These are phyloP conservation scores for Lentinula boryana DNA, from an alignment of 768 basidiomycete genomes.

Conservation along the genomic window DNA sequence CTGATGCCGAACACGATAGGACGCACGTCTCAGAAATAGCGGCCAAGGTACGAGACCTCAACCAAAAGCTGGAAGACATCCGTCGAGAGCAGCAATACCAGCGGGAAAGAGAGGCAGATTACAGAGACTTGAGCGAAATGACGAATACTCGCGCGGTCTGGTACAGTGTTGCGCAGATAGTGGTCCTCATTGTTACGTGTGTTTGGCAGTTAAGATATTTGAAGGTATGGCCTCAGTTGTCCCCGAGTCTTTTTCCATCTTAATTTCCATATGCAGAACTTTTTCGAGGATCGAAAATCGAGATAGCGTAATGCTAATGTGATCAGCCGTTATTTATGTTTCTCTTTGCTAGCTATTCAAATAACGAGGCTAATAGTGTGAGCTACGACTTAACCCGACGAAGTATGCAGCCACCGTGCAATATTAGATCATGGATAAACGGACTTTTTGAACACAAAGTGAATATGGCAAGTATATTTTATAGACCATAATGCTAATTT, in stretches of 20 bases:
- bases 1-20: constrained; percentile 84
- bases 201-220: constrained; percentile 92
- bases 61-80: constrained; percentile 89
- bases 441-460: too few relatives aligned
- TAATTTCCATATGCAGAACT: constrained; percentile 39
- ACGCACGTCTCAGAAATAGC: constrained; percentile 80
- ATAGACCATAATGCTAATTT: too few relatives aligned
- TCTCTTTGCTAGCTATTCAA: background rate
- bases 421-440: too few relatives aligned
- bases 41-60: constrained; percentile 83
- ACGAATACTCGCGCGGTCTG: constrained; percentile 93
- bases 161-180: constrained; percentile 88
- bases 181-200: constrained; percentile 78
- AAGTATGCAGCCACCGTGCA: too few relatives aligned
- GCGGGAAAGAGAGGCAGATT: constrained; percentile 90
- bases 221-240: constrained; percentile 44
- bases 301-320: constrained; percentile 29
- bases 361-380: background rate
- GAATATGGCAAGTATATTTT: too few relatives aligned
- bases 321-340: background rate
- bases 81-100: constrained; percentile 97
- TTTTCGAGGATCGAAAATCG: constrained; percentile 85
- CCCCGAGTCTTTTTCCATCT: background rate
- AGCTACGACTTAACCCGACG: too few relatives aligned
- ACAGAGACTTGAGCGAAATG: constrained; percentile 79